Evolutionary conservation across 2,329 filamentous ascomycete species (phyloP), one percentile per base, ranked within the genome.

Genomic region (Fusarium heterosporum): DNA sequence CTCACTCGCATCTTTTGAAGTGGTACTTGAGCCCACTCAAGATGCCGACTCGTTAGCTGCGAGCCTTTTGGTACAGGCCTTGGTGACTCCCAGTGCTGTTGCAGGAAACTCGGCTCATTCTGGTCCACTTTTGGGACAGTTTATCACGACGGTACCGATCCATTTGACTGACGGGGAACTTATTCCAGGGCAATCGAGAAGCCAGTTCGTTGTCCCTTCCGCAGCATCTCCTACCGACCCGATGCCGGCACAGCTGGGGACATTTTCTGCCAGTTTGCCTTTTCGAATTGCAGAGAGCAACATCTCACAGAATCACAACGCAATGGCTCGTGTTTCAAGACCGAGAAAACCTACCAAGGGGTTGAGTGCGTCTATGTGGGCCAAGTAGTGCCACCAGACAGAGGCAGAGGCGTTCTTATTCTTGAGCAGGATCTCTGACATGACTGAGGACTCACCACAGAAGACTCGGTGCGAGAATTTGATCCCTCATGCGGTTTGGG

Each of bases 351-450:
- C 58, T 8, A 61, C 54, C 8, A 49, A 62, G 16, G 70, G 70
- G 2, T 46, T 72, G 6, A 42, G 43, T 11, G 61, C 66, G 17
- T 72, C 70, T 13, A 70, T 71, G 55, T 72, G 70, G 70, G 70
- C 70, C 25, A 55, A 51, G 29, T 59, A 45, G 34, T 36, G 14
- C 34, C 16, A 17, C 34, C 34, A n/a, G 8, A 5, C 8, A 36
- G 8, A 36, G 8, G 16, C 8, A 36, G 34, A 36, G 34, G 8
- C 34, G 16, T n/a, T 17, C 16, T n/a, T 16, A n/a, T 36, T n/a
- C 9, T 36, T 36, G 34, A 36, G 34, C 34, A 30, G 38, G 12
- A 52, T 30, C 26, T 28, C 50, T 8, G 28, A 10, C 10, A 17
- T 39, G 11, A 22, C 8, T 8, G 38, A 14, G 32, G 26, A 29